Conservation (phyloP, 2,329 filamentous ascomycete genomes). For the Coniella vitis region DNA sequence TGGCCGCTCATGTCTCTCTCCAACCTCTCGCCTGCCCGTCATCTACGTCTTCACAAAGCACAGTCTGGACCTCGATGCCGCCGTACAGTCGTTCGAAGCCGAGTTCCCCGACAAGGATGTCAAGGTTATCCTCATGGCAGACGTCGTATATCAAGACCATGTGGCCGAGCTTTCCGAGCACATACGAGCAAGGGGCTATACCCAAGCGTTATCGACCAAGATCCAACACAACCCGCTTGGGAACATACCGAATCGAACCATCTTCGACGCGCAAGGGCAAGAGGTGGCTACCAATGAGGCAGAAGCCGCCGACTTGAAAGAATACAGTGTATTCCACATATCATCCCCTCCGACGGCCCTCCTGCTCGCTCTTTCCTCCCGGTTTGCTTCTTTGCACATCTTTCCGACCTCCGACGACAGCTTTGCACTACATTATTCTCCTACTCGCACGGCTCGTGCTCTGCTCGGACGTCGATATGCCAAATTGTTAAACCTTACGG, state of each 20-base stretch:
- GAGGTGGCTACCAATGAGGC: slow-evolving; percentile 34
- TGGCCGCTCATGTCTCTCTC: slow-evolving; percentile 84
- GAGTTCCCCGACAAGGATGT: slow-evolving; percentile 59
- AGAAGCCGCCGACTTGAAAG: slow-evolving; percentile 42
- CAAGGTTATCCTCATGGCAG: slow-evolving; percentile 76
- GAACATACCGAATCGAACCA: slow-evolving; percentile 73
- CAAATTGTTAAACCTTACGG: slow-evolving; percentile 71
- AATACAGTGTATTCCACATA: slow-evolving; percentile 79
- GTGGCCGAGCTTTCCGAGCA: slow-evolving; percentile 49
- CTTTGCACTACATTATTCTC: slow-evolving; percentile 42
- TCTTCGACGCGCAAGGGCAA: slow-evolving; percentile 28
- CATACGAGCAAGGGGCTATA: slow-evolving; percentile 61
- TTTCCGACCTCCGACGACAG: slow-evolving; percentile 50
- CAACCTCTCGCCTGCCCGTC: slow-evolving; percentile 78
- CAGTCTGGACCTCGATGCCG: slow-evolving; percentile 54
- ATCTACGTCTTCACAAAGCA: slow-evolving; percentile 84
- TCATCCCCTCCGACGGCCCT: slow-evolving; percentile 74
- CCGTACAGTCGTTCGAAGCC: slow-evolving; percentile 53
- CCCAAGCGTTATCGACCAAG: slow-evolving; percentile 58
- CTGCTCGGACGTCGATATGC: slow-evolving; percentile 81
- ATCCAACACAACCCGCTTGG: slow-evolving; percentile 75
- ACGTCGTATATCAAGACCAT: slow-evolving; percentile 79
- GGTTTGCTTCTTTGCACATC: slow-evolving; percentile 72
- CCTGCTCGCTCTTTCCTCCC: slow-evolving; percentile 78
- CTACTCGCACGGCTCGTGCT: slow-evolving; percentile 40